Evolutionary conservation across 2,329 filamentous ascomycete species (phyloP).

Genomic region (Botrytis squamosa): DNA sequence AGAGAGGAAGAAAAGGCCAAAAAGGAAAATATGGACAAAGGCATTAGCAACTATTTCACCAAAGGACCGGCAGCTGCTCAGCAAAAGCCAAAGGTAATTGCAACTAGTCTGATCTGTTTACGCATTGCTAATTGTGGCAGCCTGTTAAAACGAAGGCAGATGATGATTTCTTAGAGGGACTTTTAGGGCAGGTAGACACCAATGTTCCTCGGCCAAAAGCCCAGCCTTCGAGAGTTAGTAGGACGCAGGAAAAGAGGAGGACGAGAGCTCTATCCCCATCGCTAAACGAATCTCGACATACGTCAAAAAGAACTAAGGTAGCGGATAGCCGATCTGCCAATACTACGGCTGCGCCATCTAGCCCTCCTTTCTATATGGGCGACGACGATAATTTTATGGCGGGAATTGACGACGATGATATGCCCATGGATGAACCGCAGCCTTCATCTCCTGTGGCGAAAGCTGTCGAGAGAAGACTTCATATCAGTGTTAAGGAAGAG

Average conservation of each 20-base stretch:
- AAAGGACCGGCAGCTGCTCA: conserved; percentile 66
- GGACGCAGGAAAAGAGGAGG: conserved; percentile 75
- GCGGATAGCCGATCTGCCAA: conserved; percentile 44
- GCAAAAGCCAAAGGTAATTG: conserved; percentile 76
- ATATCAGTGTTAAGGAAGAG: conserved; percentile 60
- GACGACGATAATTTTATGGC: conserved; percentile 58
- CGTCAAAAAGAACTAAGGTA: conserved; percentile 57
- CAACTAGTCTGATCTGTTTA: background rate
- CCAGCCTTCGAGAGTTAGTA: conserved; percentile 62
- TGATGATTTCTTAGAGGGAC: conserved; percentile 78
- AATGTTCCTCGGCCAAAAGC: conserved; percentile 65
- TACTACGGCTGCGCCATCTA: conserved; percentile 42
- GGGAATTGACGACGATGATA: conserved; percentile 61
- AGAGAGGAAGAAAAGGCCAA: conserved; percentile 83
- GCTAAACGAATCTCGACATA: conserved; percentile 49
- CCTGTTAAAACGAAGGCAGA: conserved; percentile 80
- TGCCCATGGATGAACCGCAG: conserved; percentile 82
- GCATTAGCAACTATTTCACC: conserved; percentile 93
- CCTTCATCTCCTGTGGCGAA: conserved; percentile 86
- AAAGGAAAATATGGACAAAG: conserved; percentile 82
- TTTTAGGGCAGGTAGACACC: conserved; percentile 84
- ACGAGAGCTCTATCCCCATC: conserved; percentile 77
- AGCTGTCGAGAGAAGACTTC: conserved; percentile 69
- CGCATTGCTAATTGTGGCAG: conserved; percentile 46
- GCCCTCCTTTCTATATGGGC: conserved; percentile 48